phyloP scores from a whole-genome alignment of 441 rosid species.

The Populus tomentosa region DNA sequence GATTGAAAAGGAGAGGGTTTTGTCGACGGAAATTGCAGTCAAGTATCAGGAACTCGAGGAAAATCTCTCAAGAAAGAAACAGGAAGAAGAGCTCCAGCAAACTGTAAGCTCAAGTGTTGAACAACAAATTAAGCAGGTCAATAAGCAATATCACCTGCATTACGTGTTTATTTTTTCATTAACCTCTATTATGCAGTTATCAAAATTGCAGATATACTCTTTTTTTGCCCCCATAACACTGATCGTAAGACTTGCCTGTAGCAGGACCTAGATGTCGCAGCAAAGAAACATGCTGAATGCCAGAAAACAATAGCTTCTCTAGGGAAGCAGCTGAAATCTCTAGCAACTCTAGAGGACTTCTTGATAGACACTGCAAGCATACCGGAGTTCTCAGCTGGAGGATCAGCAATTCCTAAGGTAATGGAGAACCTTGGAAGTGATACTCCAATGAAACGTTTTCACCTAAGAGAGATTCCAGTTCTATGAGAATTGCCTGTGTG shows the following conservation, averaged over 20 bases:
- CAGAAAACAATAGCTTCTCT: constrained; percentile 87
- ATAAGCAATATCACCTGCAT: background rate
- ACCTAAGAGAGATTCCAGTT: constrained; percentile 34
- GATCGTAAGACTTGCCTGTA: constrained; percentile 19
- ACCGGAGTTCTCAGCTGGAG: constrained; percentile 35
- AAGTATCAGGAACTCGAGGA: constrained; percentile 67
- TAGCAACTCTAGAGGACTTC: constrained; percentile 92
- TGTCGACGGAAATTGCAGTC: constrained; percentile 34
- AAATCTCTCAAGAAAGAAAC: constrained; percentile 43
- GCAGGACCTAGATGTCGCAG: constrained; percentile 75
- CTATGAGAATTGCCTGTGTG: constrained; percentile 26
- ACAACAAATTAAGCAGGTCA: constrained; percentile 74
- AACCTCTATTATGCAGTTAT: background rate
- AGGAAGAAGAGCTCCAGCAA: constrained; percentile 49
- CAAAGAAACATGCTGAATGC: constrained; percentile 81
- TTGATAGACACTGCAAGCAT: constrained; percentile 62
- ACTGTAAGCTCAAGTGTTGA: constrained; percentile 32
- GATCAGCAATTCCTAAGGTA: constrained; percentile 22
- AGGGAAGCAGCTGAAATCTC: constrained; percentile 77
- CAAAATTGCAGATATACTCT: background rate
- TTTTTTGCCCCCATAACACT: background rate
- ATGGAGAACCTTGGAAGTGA: constrained; percentile 50
- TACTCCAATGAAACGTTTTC: constrained; percentile 42
- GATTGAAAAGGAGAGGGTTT: constrained; percentile 44
- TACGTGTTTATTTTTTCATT: background rate